Conservation (phyloP, 225 moss, liverwort and hornwort species). For the Straminergon stramineum region DNA sequence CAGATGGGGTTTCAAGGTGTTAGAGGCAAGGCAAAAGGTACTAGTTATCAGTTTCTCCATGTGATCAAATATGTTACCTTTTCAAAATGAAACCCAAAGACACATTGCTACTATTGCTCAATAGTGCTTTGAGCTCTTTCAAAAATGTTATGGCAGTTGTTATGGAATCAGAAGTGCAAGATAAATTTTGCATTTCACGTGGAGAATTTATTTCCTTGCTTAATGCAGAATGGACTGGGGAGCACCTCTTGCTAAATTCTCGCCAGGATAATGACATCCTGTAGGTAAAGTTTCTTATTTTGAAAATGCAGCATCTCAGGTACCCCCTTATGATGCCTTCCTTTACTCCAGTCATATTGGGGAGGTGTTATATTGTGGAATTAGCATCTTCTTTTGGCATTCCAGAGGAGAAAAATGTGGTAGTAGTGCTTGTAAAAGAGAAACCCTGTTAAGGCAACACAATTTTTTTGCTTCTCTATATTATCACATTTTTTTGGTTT, state of each 20-base stretch:
- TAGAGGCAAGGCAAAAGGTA: not conserved
- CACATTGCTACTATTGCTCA: not conserved
- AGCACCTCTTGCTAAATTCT: not conserved
- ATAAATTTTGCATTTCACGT: not conserved
- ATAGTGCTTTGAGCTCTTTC: not conserved
- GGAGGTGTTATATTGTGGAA: not conserved
- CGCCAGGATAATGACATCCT: not conserved
- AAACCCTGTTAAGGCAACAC: too few species aligned
- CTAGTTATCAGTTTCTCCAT: not conserved
- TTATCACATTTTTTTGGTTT: not conserved
- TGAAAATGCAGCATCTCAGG: not conserved
- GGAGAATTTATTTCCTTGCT: too few species aligned
- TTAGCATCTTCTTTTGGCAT: not conserved
- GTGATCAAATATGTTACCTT: not conserved
- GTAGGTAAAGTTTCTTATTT: not conserved
- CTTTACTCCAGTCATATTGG: not conserved
- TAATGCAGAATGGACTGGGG: not conserved
- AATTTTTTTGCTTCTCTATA: not conserved
- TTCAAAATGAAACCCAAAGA: not conserved
- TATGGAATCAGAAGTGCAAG: not conserved
- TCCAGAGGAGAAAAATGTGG: not conserved
- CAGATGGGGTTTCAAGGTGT: not conserved
- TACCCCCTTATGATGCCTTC: too few species aligned
- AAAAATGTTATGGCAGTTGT: not conserved
- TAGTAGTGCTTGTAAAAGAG: not conserved